A percentile compares a stretch with the other conserved stretches of the same genome.
These are phyloP conservation scores for Bipolaris sorokiniana DNA, from an alignment of 2,329 filamentous ascomycete genomes.

Conservation along the genomic window DNA sequence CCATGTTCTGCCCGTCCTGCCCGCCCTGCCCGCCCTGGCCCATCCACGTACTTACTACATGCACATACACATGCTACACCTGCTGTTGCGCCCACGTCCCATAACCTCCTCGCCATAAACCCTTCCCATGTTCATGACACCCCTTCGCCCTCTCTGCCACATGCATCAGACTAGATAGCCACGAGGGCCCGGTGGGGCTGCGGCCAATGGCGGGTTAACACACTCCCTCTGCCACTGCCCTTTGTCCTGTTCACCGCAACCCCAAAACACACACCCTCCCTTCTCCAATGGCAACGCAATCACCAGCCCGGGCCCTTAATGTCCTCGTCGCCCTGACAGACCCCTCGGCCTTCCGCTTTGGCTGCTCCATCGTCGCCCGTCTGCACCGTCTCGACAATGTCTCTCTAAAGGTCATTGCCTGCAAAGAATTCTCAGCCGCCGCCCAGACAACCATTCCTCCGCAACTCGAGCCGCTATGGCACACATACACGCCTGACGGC, in stretches of 20 bases:
- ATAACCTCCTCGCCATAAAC: background rate
- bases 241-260: constrained; percentile 5
- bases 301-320: background rate
- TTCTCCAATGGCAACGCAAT: constrained; percentile 17
- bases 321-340: constrained; percentile 69
- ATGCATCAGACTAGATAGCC: constrained; percentile 3
- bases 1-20: background rate
- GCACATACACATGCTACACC: background rate
- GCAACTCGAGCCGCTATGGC: constrained; percentile 40
- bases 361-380: constrained; percentile 69
- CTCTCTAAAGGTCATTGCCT: constrained; percentile 46
- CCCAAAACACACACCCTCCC: constrained; percentile 11
- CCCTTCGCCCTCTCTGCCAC: background rate
- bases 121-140: background rate
- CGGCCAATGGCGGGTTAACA: constrained; percentile 35
- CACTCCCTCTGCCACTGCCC: constrained; percentile 2
- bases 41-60: too few species aligned
- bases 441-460: constrained; percentile 30
- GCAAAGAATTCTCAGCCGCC: constrained; percentile 33
- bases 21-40: too few species aligned
- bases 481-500: constrained; percentile 35
- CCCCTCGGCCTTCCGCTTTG: constrained; percentile 68
- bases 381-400: constrained; percentile 73
- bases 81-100: background rate
- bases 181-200: constrained; percentile 3